These are phyloP conservation scores for Linnemannia zychae DNA, from an alignment of 192 early-diverging fungal species.

Conservation along the genomic window DNA sequence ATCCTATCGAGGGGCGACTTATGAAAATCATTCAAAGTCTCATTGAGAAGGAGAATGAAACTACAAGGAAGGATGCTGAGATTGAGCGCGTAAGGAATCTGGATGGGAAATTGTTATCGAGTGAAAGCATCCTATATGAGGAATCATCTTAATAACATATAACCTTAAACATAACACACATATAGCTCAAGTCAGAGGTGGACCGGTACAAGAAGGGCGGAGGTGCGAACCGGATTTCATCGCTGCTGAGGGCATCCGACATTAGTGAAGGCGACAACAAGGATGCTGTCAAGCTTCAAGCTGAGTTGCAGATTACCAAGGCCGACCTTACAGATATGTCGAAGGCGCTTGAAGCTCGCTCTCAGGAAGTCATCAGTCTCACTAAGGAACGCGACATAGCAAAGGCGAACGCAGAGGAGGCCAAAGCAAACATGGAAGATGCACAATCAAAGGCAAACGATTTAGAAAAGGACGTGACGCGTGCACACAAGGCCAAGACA, in stretches of 20 bases:
- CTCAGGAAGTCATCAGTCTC: background rate
- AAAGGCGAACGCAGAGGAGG: slow-evolving; percentile 9
- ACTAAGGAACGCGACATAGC: slow-evolving; percentile 1
- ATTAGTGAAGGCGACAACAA: background rate
- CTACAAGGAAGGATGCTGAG: background rate
- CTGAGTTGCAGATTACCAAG: slow-evolving; percentile 4
- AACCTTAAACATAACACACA: background rate
- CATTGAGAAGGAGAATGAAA: background rate
- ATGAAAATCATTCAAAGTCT: slow-evolving; percentile 8
- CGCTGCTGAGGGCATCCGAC: background rate
- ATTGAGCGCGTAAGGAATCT: background rate
- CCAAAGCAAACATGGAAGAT: slow-evolving; percentile 11
- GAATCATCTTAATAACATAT: background rate
- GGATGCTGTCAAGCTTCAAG: background rate
- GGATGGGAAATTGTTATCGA: background rate
- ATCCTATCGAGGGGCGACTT: background rate
- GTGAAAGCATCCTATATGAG: background rate
- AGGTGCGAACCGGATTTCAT: background rate
- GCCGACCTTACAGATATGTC: background rate
- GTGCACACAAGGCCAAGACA: slow-evolving; percentile 25
- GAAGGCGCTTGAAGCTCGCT: background rate
- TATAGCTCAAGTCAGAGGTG: background rate
- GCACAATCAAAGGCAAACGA: slow-evolving; percentile 4
- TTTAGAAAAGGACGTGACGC: slow-evolving; percentile 2
- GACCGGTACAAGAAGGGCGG: background rate